Base-by-base conservation (phyloP, 2,329 filamentous ascomycete genomes). In the Fusarium subglutinans region DNA sequence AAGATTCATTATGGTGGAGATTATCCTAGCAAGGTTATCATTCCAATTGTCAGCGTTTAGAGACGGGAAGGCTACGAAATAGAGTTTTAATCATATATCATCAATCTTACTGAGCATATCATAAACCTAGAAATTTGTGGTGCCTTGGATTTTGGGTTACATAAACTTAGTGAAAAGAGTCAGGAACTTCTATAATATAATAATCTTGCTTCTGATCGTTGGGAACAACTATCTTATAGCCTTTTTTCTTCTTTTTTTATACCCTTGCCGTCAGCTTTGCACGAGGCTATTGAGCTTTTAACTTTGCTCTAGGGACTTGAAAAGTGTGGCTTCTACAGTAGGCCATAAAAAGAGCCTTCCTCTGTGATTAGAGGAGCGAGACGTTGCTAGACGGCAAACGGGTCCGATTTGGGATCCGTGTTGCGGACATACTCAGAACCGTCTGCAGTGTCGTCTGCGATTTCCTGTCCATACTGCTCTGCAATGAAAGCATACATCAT, bases 401-500 rank as follows among this genome's bases (percentile, higher is more conserved):
- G 87, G 81, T 92, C 90, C 24, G 82, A 77, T 6, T 72, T 80
- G 4, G 86, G 60, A 73, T 92, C 86, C 10, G 60, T 79, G 51
- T 88, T 86, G 47, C 90, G 86, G 18, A 86, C 85, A 80, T 92
- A 92, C 81, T 93, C 91, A 66, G 89, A 86, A 37, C 74, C 78
- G 58, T 86, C 81, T 5, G 89, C 88, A 37, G 91, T 80, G 2
- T 75, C 76, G 30, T 81, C 78, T 4, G 90, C 89, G 20, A 84
- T 79, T 4, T 86, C 85, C 48, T 86, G 83, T 2, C 90, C 90
- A 79, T 86, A 92, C 20, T 79, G 65, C 2, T 73, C 69, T 5
- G 72, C 66, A 20, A 80, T 74, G 35, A 81, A 84, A 0, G 78
- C 81, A 66, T 80, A 83, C 17, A 78, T 80, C 80, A 82, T 82